These are phyloP conservation scores for Lentinula guzmanii DNA, from an alignment of 768 basidiomycete genomes.

Conservation along the genomic window DNA sequence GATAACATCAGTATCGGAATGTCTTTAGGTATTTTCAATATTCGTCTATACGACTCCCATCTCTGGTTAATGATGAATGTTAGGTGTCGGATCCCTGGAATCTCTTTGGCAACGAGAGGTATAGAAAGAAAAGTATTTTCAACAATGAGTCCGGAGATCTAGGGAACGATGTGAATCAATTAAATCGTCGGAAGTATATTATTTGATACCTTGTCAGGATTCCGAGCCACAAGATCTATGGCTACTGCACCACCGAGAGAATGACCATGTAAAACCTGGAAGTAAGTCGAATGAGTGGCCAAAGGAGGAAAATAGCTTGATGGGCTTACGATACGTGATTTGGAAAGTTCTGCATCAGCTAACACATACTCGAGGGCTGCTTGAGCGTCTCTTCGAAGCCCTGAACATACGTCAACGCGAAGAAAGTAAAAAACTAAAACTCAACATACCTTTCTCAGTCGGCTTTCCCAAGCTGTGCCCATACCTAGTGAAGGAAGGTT, in stretches of 20 bases:
- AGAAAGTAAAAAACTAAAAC: not conserved
- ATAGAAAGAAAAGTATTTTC: conserved; percentile 94
- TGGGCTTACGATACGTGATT: conserved; percentile 57
- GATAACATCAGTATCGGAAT: conserved; percentile 82
- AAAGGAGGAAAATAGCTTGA: conserved; percentile 1
- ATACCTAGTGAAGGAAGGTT: conserved; percentile 46
- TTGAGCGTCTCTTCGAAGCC: conserved; percentile 81
- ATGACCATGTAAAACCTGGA: conserved; percentile 72
- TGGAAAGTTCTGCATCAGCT: conserved; percentile 54
- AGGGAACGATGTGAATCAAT: not conserved
- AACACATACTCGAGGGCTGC: conserved; percentile 71
- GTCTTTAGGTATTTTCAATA: conserved; percentile 52
- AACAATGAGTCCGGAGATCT: conserved; percentile 57
- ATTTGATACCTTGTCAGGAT: conserved; percentile 56
- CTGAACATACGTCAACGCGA: conserved; percentile 27
- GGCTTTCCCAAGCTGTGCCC: conserved; percentile 84
- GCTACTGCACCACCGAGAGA: conserved; percentile 92
- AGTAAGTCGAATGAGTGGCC: not conserved
- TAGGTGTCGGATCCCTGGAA: conserved; percentile 70
- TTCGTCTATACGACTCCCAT: conserved; percentile 75
- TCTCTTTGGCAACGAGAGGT: conserved; percentile 71
- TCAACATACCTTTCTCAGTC: conserved; percentile 65
- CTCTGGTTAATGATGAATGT: conserved; percentile 81
- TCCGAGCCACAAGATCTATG: conserved; percentile 79
- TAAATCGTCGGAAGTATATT: not conserved